A percentile compares a stretch with the other conserved stretches of the same genome.
Evolutionary conservation across 2,329 filamentous ascomycete species (phyloP).

Genomic region (Trichoderma endophyticum): DNA sequence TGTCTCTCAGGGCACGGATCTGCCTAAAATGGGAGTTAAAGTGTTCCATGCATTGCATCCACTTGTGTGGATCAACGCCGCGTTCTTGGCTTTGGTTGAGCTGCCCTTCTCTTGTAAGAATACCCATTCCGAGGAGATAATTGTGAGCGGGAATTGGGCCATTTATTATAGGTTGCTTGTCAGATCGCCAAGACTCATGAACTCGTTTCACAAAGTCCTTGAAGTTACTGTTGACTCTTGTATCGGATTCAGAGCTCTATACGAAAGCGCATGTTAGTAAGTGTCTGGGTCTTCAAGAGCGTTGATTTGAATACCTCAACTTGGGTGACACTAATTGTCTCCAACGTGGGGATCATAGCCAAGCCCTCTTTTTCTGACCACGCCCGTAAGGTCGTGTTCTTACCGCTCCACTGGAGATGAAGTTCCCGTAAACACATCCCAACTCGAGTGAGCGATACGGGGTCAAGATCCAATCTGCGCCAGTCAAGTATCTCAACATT

Average conservation of each 20-base stretch:
- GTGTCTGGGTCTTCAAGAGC: not conserved
- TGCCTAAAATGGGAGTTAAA: not conserved
- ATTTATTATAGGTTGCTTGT: not conserved
- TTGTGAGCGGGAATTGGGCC: not conserved
- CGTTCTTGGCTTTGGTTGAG: not conserved
- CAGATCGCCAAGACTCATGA: not conserved
- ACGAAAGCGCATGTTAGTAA: not conserved
- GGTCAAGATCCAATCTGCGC: not conserved
- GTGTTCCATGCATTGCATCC: conserved; percentile 6
- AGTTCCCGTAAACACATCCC: not conserved
- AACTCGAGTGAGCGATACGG: not conserved
- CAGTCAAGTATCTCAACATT: conserved; percentile 4
- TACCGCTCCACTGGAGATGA: not conserved
- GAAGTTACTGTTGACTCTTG: not conserved
- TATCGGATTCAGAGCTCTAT: not conserved
- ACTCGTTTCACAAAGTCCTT: not conserved
- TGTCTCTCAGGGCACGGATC: not conserved
- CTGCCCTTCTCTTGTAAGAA: not conserved
- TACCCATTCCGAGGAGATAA: not conserved
- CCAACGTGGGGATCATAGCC: not conserved
- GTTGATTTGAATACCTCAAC: not conserved
- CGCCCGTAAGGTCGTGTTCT: not conserved
- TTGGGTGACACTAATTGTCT: not conserved
- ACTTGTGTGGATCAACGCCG: not conserved
- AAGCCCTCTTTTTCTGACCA: not conserved